A percentile compares a stretch with the other conserved stretches of the same genome.
Conservation (phyloP, 805 yeast genomes). For the Suhomyces kilbournensis region DNA sequence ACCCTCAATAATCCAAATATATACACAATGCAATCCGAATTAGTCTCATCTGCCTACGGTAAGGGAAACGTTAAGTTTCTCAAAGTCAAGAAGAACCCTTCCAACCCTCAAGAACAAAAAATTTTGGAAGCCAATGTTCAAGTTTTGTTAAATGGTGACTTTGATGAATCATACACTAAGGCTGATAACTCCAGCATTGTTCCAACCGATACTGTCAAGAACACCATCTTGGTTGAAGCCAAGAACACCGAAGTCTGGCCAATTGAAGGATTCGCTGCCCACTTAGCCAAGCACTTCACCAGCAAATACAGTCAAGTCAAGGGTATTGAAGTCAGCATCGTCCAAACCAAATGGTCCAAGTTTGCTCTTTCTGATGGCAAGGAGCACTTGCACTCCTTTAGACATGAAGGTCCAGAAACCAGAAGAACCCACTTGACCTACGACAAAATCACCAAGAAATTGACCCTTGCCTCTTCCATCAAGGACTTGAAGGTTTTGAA, state of each 20-base stretch:
- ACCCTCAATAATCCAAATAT: background rate
- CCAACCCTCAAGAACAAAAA: slow-evolving; percentile 71
- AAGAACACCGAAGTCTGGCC: slow-evolving; percentile 85
- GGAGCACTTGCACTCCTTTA: slow-evolving; percentile 78
- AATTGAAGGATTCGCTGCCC: slow-evolving; percentile 85
- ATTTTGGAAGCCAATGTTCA: slow-evolving; percentile 82
- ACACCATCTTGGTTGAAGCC: slow-evolving; percentile 81
- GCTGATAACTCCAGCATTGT: slow-evolving; percentile 89
- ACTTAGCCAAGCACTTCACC: slow-evolving; percentile 77
- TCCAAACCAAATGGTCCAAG: slow-evolving; percentile 79
- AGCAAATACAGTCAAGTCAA: slow-evolving; percentile 73
- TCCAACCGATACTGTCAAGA: slow-evolving; percentile 92
- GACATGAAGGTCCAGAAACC: slow-evolving; percentile 80
- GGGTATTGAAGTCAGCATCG: slow-evolving; percentile 63
- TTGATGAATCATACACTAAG: slow-evolving; percentile 77
- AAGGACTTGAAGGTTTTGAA: slow-evolving; percentile 81
- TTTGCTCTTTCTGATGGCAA: slow-evolving; percentile 64
- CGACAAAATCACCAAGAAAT: slow-evolving; percentile 49
- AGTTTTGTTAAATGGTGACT: slow-evolving; percentile 71
- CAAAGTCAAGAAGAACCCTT: slow-evolving; percentile 77
- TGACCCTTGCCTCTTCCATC: slow-evolving; percentile 61
- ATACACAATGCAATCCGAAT: slow-evolving; percentile 6
- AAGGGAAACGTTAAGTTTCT: slow-evolving; percentile 90
- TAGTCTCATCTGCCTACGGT: slow-evolving; percentile 65
- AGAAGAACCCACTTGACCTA: slow-evolving; percentile 57